These are phyloP conservation scores for Lentinula boryana DNA, from an alignment of 768 basidiomycete species.

Conservation along the genomic window DNA sequence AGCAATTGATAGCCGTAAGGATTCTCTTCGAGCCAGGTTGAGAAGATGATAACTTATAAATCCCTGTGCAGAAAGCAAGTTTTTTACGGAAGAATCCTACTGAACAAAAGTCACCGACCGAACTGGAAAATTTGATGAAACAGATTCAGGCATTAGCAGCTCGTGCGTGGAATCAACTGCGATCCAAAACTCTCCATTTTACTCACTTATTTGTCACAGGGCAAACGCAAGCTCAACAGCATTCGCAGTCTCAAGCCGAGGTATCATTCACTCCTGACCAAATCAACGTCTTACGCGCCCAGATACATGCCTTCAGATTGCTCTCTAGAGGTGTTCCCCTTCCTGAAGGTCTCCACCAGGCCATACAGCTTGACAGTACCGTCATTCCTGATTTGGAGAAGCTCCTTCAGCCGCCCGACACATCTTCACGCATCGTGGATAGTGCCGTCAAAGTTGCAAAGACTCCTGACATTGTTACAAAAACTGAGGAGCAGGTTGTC, in stretches of 20 bases:
- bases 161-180: slow-evolving; percentile 19
- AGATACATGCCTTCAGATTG: slow-evolving; percentile 78
- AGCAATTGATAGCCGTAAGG: slow-evolving; percentile 35
- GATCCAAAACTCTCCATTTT: slow-evolving; percentile 7
- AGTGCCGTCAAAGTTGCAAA: slow-evolving; percentile 71
- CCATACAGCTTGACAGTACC: slow-evolving; percentile 59
- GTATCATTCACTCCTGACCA: slow-evolving; percentile 77
- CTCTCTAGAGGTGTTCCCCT: slow-evolving; percentile 60
- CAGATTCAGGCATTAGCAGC: slow-evolving; percentile 41
- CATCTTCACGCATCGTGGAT: slow-evolving; percentile 60
- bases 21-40: slow-evolving; percentile 14
- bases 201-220: slow-evolving; percentile 4
- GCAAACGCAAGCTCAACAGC: slow-evolving; percentile 26
- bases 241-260: slow-evolving; percentile 48
- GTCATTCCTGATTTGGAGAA: slow-evolving; percentile 61
- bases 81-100: slow-evolving; percentile 45
- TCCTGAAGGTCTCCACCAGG: slow-evolving; percentile 64
- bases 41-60: slow-evolving; percentile 8
- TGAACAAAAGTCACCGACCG: slow-evolving; percentile 40
- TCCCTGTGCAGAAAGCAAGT: slow-evolving; percentile 34
- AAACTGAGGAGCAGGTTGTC: slow-evolving; percentile 49
- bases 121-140: slow-evolving; percentile 41
- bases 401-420: slow-evolving; percentile 53
- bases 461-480: slow-evolving; percentile 37
- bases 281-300: slow-evolving; percentile 68